These are phyloP conservation scores for Pistacia atlantica DNA, from an alignment of 345 rosid species.

Conservation along the genomic window DNA sequence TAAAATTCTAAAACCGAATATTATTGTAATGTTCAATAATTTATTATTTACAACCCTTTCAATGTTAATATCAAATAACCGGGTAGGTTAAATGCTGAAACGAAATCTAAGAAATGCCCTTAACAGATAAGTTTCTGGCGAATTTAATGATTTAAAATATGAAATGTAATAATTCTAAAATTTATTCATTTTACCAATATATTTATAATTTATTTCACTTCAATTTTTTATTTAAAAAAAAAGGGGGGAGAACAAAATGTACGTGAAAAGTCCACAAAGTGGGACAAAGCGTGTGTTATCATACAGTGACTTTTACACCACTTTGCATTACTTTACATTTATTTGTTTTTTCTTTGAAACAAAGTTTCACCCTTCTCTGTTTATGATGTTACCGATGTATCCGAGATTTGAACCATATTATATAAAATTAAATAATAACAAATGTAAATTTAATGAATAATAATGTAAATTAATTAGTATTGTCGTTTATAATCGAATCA, in stretches of 20 bases:
- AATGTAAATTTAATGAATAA: neutral
- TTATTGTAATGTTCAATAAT: no score
- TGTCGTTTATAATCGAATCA: no score
- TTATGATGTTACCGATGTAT: neutral
- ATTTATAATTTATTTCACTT: neutral
- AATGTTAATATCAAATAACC: no score
- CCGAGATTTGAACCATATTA: neutral
- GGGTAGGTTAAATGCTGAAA: no score
- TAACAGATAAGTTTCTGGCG: no score
- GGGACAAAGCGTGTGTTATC: constrained; percentile 47
- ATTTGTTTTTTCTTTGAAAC: neutral
- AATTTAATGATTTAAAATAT: no score
- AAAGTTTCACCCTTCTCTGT: constrained; percentile 12
- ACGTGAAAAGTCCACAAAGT: constrained; percentile 39
- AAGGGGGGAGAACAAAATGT: constrained; percentile 19
- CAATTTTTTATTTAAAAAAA: neutral
- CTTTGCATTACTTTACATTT: neutral
- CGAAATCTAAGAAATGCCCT: no score
- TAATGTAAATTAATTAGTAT: no score
- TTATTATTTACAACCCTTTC: no score
- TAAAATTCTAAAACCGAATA: neutral
- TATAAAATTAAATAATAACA: no score
- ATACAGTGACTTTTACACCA: constrained; percentile 34
- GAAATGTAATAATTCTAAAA: no score
- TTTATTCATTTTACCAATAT: no score